Evolutionary conservation across 331 rosid genomes (phyloP), one percentile per base, ranked within the genome.

Genomic region (Prunus yedoensis): DNA sequence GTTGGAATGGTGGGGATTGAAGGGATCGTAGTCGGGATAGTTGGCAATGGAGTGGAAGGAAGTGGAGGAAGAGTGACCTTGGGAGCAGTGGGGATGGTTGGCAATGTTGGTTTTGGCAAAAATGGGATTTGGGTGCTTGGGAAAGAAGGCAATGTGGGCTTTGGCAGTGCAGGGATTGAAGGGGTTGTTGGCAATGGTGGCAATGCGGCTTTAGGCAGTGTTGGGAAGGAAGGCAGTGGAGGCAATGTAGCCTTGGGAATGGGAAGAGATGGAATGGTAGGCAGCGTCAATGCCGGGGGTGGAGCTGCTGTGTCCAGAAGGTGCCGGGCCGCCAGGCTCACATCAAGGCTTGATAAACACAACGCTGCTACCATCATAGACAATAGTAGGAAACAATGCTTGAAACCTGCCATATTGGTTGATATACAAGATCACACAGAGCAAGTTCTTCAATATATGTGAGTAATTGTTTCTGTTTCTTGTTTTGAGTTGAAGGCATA

Each of bases 221-320:
- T 25, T 60, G 66, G 43, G 10, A 38, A 38, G 43, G 43, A 38
- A 38, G 43, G 65, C 1, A 59, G 0, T 0, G 65, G 10, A 59
- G 66, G 66, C 66, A 60, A 15, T 11, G 66, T 15, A 0, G 66
- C 17, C 62, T 25, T 57, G 28, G 32, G 25, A 11, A 21, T 4
- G 3, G 65, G 65, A 0, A 57, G 65, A 8, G 71, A 66, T 51
- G 78, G 75, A 3, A 71, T 23, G 45, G 70, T 49, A 25, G 81
- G 83, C 10, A 75, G 2, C 1, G 56, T 6, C 75, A 79, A 49
- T 51, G 80, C 50, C 4, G 74, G 58, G 16, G 81, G 76, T 77
- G 87, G 77, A 68, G 72, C 35, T 21, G 71, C 64, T 0, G 87
- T 77, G n/a, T 79, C 79, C 46, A 82, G 32, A 46, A 85, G 84